Evolutionary conservation across 805 yeast species (phyloP), one percentile per base, ranked within the genome.

Genomic region (Scheffersomyces amazonensis): DNA sequence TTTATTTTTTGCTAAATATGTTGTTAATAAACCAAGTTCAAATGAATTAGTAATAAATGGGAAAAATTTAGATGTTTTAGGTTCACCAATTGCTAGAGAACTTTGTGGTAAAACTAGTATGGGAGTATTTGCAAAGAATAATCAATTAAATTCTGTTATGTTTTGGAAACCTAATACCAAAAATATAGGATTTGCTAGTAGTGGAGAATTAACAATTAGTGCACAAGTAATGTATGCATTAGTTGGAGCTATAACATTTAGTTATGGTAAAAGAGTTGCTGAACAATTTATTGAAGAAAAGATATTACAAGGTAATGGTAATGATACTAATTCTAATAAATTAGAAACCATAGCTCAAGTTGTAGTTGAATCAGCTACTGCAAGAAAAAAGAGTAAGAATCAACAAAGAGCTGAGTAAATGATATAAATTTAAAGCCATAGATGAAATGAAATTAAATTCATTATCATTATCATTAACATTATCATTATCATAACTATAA

Each of bases 111-210:
- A 78, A 39, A 59, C 60, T 43, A 55, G 75, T 2, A 53, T 78
- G 40, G 78, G 83, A 0, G 58, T 69, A 17, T 80, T 76, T 56
- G 76, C 85, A 20, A 68, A 70, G 52, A 43, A 56, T 19, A 62
- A 62, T 34, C 69, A 72, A 9, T 60, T 85, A 43, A 76, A 73
- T 47, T 54, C 72, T 8, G 62, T 76, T 16, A 69, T 83, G 56
- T 85, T 82, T 62, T 83, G 90, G 85, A 81, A 76, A 53, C 73
- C 76, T 49, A 73, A 75, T 62, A 73, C 74, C 48, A 71, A 71
- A 28, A 61, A 69, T 30, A 58, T 70, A 42, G 62, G 64, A 21
- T 69, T 72, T 32, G 69, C 62, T 43, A 56, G 53, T 34, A 78
- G 77, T 52, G 87, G 86, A 27, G 83, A 80, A 52, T 58, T 73